Evolutionary conservation across 768 basidiomycete species (phyloP), one percentile per base, ranked within the genome.

Genomic region (Coprinopsis marcescibilis): DNA sequence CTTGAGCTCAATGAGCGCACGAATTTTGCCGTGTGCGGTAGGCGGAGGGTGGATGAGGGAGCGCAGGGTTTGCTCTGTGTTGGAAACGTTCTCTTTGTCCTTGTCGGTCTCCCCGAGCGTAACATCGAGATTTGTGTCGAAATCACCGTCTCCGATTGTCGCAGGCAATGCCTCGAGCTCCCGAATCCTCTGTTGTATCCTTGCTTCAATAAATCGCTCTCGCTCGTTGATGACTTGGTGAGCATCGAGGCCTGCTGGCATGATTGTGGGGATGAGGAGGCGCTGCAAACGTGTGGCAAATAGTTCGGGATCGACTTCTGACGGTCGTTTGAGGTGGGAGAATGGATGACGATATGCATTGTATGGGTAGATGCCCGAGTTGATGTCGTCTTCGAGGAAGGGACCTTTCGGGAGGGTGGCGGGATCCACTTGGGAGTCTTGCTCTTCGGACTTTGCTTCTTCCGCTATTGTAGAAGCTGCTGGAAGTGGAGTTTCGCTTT

Each of bases 1-100:
- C 61, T 94, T 96, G 60, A 97, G 82, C 66, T 98, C 96, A 51
- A 98, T 96, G 46, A 93, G 67, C 0, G 91, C 92, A 27, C 85
- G 83, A 8, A 97, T 70, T 62, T 94, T 94, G 29, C 87, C 88
- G 50, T 88, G 84, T 1, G 80, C 76, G 15, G 72, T 76, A n/a
- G 77, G 65, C 29, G 75, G 74, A 4, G 85, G 80, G 51, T 83
- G 76, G 15, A 76, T 65, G 46, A 70, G 67, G 44, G 69, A 63
- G 24, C 55, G 64, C 36, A 60, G 58, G 19, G 59, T 54, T 29
- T 60, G 60, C 35, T 64, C 54, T 13, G 60, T 56, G 51, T 66
- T 61, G 21, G 62, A 53, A 14, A 58, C 60, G 47, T 69, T 67
- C 46, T 73, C 72, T 50, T 74, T 75, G 50, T 75, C 70, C 25